Base-by-base conservation (phyloP, 2,329 filamentous ascomycete species). In the Metarhizium sp. region DNA sequence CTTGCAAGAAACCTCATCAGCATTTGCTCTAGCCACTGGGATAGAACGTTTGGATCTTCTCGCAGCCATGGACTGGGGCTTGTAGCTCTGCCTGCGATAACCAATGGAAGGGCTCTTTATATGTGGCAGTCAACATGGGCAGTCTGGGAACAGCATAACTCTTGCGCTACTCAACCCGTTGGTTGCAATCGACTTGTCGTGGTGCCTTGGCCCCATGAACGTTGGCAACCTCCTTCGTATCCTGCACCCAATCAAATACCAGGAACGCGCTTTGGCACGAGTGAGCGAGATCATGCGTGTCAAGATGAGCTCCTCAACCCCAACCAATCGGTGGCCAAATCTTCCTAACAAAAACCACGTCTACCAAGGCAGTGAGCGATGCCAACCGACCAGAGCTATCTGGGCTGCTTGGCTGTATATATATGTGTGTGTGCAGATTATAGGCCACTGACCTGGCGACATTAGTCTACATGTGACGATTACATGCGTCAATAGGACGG, bases 281-380 rank as follows among this genome's bases (percentile, higher is more conserved):
- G 29, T 36, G 48, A 54, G 55, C 56, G 51, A 51, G 42, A 51
- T 54, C 47, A 54, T 56, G 56, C 54, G 54, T 51, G 43, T 53
- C 51, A 54, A 57, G 38, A 40, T 40, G 38, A 40, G 38, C 32
- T 18, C 20, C 36, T 40, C 38, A 4, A 18, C 13, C 43, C 30
- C 43, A 46, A 13, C 47, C 47, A 50, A 50, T 50, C 47, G 47
- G 18, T 25, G 25, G 6, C 11, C 8, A 4, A 34, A 36, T 8
- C 6, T 16, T 16, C 42, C n/a, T 16, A 11, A 45, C 10, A 11
- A 45, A 20, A 16, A 45, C 6, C 42, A 45, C n/a, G n/a, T 16
- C n/a, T 42, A 16, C 40, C 13, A 18, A 16, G 40, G n/a, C 4
- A 6, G 14, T 18, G 6, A 42, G n/a, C 40, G 6, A 13, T 42